These are phyloP conservation scores for Pseudoperonospora humuli DNA, from an alignment of 352 stramenopile species.

Conservation along the genomic window DNA sequence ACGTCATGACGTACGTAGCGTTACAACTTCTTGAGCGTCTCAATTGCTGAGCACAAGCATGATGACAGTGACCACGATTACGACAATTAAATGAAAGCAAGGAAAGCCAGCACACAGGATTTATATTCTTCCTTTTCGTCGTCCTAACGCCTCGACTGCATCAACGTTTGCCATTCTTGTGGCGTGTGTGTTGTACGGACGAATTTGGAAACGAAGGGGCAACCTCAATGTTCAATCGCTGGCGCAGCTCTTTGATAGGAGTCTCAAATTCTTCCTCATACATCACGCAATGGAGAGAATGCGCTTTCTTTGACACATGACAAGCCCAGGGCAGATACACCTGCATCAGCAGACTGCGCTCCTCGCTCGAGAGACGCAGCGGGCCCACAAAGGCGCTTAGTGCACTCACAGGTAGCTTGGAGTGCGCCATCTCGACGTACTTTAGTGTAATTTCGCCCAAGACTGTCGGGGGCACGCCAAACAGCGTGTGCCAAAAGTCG, in stretches of 20 bases:
- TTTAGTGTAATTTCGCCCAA: slow-evolving; percentile 95
- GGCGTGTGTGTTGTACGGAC: too few relatives aligned
- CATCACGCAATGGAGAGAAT: slow-evolving; percentile 90
- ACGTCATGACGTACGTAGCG: too few relatives aligned
- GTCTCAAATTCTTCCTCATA: slow-evolving; percentile 95
- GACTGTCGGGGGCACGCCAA: slow-evolving; percentile 90
- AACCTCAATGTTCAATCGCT: slow-evolving; percentile 45
- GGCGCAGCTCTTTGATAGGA: slow-evolving; percentile 79
- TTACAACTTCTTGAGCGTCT: too few relatives aligned
- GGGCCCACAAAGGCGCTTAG: slow-evolving; percentile 88
- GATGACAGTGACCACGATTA: too few relatives aligned
- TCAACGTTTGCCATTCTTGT: too few relatives aligned
- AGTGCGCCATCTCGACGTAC: slow-evolving; percentile 96
- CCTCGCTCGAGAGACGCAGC: slow-evolving; percentile 62
- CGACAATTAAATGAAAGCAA: too few relatives aligned
- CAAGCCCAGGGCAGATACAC: slow-evolving; percentile 94
- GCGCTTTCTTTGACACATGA: slow-evolving; percentile 51
- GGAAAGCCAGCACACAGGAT: too few relatives aligned
- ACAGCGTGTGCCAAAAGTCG: slow-evolving; percentile 97
- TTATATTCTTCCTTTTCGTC: too few relatives aligned
- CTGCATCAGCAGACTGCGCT: slow-evolving; percentile 70
- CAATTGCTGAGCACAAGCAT: too few relatives aligned
- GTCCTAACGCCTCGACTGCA: too few relatives aligned
- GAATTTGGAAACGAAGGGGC: slow-evolving; percentile 27
- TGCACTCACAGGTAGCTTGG: slow-evolving; percentile 90